Evolutionary conservation across 2,329 filamentous ascomycete species (phyloP), one percentile per base, ranked within the genome.

Genomic region (Penicillium sumatraense): DNA sequence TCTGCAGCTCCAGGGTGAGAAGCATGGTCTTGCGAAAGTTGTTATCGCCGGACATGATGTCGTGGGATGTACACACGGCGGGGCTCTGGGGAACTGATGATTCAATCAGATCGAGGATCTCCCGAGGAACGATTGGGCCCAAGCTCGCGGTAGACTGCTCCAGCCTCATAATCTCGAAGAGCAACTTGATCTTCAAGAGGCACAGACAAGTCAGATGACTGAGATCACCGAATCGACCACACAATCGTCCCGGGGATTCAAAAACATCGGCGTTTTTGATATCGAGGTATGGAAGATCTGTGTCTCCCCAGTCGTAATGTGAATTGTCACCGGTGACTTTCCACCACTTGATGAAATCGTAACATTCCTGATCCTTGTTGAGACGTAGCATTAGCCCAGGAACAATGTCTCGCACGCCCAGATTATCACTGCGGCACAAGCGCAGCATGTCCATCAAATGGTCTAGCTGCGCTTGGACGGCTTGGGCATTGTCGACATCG

Each of bases 151-250:
- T 35, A 2, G 44, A 26, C 11, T 45, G 31, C 31, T 33, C 31
- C 6, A 33, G 31, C 31, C 31, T 50, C 47, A 61, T 60, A 4
- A 76, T 20, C 21, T 75, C 70, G 13, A 74, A 56, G 6, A 74
- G 56, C 1, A 78, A 56, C 47, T 68, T 68, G 49, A 75, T 64
- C 49, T 77, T 78, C 40, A 78, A 56, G 35, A 78, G 58, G 31
- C 31, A 5, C n/a, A 33, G 31, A 14, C 31, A 33, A 13, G 13
- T 13, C 13, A 33, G n/a, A 13, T 33, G 31, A 33, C 31, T 13
- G 31, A 33, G 31, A 33, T 33, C 31, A 33, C 10, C 5, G 13
- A 33, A 33, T 13, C 6, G 6, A 14, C 13, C 31, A 33, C 6
- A 33, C 10, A 33, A 33, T 33, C n/a, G n/a, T n/a, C n/a, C n/a